Base-by-base conservation (phyloP, 331 rosid genomes). In the Malus hybrid region DNA sequence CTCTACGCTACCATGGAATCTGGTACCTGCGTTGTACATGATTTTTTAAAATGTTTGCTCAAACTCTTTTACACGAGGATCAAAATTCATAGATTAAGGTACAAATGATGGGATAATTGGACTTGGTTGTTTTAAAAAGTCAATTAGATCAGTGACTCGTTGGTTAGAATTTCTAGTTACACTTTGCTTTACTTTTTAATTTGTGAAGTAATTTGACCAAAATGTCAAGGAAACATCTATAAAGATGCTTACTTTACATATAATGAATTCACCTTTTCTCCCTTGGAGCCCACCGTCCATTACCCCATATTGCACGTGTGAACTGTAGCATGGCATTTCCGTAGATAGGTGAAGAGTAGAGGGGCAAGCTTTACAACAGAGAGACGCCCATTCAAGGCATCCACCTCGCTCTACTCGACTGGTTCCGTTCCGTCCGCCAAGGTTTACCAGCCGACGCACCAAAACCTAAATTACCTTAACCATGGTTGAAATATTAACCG, bases 401-500 rank as follows among this genome's bases (percentile, higher is more conserved):
- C 68, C n/a, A 10, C 63, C 6, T 9, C 63, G 11, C 9, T 8
- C 5, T 28, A 36, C 3, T 53, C 22, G 1, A 72, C 76, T n/a
- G 15, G 19, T 39, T 60, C 77, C 12, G 58, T 73, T 73, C 39
- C 13, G 68, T 73, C 77, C 42, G 44, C 77, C 77, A 61, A 60
- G 57, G 77, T 73, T 73, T 73, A 73, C 77, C 39, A 73, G 34
- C 9, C 18, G 32, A 60, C 39, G 44, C 13, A 3, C 14, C 14
- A 42, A 42, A 42, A 10, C 48, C 48, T 10, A 7, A 16, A 12
- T 22, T 13, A 42, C 2, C 32, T 70, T 44, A 82, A 86, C 88
- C 83, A 0, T 0, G 28, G 96, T 85, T 82, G 22, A 7, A 19
- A 46, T 6, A 26, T 28, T 71, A 87, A 87, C 97, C 89, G 71